Percentiles rank a stretch among this genome's conserved stretches.
Conservation (phyloP, 2,329 filamentous ascomycete species). For the Neodidymelliopsis sp. region DNA sequence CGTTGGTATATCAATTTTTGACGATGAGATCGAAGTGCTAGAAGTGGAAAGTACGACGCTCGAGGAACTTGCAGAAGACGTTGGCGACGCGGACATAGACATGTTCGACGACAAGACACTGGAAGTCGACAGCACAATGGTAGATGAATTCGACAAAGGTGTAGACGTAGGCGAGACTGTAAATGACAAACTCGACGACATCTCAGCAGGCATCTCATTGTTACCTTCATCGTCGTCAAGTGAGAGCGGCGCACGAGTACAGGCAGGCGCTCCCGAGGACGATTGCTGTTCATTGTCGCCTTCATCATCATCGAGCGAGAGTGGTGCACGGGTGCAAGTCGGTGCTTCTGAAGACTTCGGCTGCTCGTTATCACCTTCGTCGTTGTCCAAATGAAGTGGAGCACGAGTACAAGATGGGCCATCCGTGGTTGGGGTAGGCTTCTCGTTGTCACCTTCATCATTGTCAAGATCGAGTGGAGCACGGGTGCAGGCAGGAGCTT, state of each 20-base stretch:
- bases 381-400: conserved; percentile 38
- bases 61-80: background rate
- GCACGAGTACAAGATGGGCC: conserved; percentile 27
- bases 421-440: background rate
- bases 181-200: background rate
- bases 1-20: no score
- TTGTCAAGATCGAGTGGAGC: conserved; percentile 35
- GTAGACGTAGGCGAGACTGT: background rate
- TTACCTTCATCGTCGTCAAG: conserved; percentile 41
- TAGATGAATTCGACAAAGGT: background rate
- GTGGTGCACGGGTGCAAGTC: conserved; percentile 21
- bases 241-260: conserved; percentile 30
- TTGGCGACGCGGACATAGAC: background rate
- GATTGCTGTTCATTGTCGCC: background rate
- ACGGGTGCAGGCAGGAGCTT: conserved; percentile 25
- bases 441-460: conserved; percentile 38
- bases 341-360: conserved; percentile 3
- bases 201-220: conserved; percentile 8
- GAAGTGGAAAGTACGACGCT: no score
- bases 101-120: no score
- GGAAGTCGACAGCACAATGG: background rate
- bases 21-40: no score
- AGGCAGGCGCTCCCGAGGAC: conserved; percentile 20
- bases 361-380: conserved; percentile 36
- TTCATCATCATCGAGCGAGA: conserved; percentile 32